Conservation (phyloP, 495 filamentous ascomycete species). For the Daldinia grandis region DNA sequence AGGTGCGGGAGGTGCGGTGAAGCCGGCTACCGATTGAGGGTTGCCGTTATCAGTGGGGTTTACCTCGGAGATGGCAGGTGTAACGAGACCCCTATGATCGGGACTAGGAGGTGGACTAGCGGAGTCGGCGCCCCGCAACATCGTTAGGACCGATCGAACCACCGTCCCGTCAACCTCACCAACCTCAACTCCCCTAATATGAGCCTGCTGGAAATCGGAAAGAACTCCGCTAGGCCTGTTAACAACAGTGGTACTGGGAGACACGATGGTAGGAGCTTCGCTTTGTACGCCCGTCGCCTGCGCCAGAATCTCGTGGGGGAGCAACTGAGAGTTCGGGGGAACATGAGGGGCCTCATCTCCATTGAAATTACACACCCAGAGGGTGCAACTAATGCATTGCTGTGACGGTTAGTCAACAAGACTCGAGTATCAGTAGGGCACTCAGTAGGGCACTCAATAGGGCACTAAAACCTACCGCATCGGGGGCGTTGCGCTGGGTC, state of each 20-base stretch:
- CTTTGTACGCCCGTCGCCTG: neutral
- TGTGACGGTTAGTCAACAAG: constrained; percentile 38
- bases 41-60: neutral
- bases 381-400: constrained; percentile 67
- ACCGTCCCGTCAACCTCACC: neutral
- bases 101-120: neutral
- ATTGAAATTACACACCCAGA: constrained; percentile 42
- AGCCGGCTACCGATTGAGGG: neutral
- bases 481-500: constrained; percentile 58
- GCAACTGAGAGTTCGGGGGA: constrained; percentile 9
- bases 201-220: neutral
- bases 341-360: constrained; percentile 25
- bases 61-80: neutral
- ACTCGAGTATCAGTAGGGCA: neutral
- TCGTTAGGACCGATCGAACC: neutral
- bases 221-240: neutral
- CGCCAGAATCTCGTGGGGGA: neutral
- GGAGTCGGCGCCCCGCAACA: neutral
- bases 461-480: constrained; percentile 55
- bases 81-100: neutral
- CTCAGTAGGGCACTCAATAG: neutral
- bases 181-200: neutral
- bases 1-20: neutral
- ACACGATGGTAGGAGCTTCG: neutral
- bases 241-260: neutral